These are phyloP conservation scores for Epithemia pelagica DNA, from an alignment of 108 stramenopile species.

Conservation along the genomic window DNA sequence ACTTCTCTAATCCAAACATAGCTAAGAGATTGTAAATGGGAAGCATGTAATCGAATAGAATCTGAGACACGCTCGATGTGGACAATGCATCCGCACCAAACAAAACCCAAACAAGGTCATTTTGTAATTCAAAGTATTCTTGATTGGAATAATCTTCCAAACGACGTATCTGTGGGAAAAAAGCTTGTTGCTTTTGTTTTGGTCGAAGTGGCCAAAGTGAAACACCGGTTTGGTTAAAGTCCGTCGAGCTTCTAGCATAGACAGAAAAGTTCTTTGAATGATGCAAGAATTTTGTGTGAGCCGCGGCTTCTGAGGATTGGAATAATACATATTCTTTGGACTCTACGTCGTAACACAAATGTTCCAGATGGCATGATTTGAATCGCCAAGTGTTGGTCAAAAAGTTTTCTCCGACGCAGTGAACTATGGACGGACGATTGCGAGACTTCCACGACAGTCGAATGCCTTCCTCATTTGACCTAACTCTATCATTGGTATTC, in stretches of 20 bases:
- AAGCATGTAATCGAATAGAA: conserved; percentile 58
- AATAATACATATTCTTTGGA: conserved; percentile 43
- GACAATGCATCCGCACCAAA: conserved; percentile 22
- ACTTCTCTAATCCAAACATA: conserved; percentile 35
- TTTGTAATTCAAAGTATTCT: conserved; percentile 31
- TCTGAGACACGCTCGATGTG: conserved; percentile 42
- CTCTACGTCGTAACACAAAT: conserved; percentile 46
- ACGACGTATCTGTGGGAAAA: conserved; percentile 28
- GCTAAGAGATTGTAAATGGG: conserved; percentile 44
- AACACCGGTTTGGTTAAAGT: conserved; percentile 44
- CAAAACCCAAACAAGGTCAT: conserved; percentile 31
- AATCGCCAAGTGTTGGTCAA: conserved; percentile 28
- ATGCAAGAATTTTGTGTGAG: conserved; percentile 6
- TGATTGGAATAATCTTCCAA: not conserved
- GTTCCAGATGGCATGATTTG: conserved; percentile 29
- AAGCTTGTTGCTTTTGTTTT: conserved; percentile 8
- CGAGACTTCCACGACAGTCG: not conserved
- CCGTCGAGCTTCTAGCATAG: conserved; percentile 25
- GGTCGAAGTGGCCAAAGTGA: conserved; percentile 22
- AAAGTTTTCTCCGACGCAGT: conserved; percentile 58
- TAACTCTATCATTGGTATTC: too few relatives aligned
- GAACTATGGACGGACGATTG: conserved; percentile 28
- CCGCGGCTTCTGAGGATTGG: conserved; percentile 9
- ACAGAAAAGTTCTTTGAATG: not conserved
- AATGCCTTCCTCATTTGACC: too few relatives aligned